phyloP scores from a whole-genome alignment of 768 basidiomycete genomes.

The Suillus ampliporus region DNA sequence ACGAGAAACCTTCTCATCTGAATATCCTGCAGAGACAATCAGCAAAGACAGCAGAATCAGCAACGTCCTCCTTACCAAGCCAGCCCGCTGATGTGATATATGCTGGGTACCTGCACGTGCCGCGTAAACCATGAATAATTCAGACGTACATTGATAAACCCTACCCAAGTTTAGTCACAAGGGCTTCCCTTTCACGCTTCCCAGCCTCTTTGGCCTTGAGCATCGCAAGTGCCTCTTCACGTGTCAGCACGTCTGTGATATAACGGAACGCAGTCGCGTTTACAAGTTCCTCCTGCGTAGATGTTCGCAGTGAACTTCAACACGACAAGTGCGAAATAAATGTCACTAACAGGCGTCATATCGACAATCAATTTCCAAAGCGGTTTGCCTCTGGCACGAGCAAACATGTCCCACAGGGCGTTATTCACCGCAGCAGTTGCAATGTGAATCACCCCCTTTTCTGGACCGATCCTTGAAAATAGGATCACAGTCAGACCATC shows the following conservation, averaged over 20 bases:
- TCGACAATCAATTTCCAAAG: constrained; percentile 94
- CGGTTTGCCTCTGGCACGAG: constrained; percentile 79
- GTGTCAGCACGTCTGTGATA: constrained; percentile 92
- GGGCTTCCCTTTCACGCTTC: constrained; percentile 80
- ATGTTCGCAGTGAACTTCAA: background rate
- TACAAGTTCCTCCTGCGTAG: constrained; percentile 74
- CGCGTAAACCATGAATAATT: background rate
- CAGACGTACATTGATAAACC: constrained; percentile 12
- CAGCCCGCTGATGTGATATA: constrained; percentile 95
- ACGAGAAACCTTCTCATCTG: constrained; percentile 87
- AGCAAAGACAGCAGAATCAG: constrained; percentile 9
- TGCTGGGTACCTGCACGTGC: constrained; percentile 76
- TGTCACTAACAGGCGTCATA: constrained; percentile 69
- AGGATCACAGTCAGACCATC: background rate
- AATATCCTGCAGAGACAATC: constrained; percentile 62
- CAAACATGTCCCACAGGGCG: constrained; percentile 94
- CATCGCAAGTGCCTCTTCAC: constrained; percentile 85
- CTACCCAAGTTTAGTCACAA: constrained; percentile 72
- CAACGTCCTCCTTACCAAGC: constrained; percentile 58
- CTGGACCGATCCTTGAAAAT: constrained; percentile 81
- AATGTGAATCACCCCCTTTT: constrained; percentile 94
- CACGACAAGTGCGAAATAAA: background rate
- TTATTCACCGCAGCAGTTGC: constrained; percentile 90
- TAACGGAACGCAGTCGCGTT: constrained; percentile 82
- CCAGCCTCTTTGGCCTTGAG: constrained; percentile 76